phyloP scores from a whole-genome alignment of 352 stramenopile genomes.

The Nothophytophthora sp. region DNA sequence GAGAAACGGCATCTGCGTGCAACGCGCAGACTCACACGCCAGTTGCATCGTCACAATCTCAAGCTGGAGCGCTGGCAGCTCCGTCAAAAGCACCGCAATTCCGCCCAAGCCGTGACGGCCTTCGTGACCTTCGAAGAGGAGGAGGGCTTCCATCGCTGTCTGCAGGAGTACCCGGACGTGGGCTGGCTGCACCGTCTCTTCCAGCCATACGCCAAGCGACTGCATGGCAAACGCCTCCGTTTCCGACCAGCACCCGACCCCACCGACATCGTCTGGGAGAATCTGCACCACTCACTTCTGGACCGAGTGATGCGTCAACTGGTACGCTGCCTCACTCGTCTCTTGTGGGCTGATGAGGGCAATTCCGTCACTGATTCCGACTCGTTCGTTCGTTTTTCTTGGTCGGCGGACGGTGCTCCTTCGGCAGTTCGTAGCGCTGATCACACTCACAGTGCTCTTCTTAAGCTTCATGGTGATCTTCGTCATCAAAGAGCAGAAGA shows the following conservation, averaged over 20 bases:
- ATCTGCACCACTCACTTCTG: conserved; percentile 67
- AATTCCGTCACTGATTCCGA: conserved; percentile 2
- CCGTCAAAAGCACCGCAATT: conserved; percentile 33
- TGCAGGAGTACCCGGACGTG: conserved; percentile 76
- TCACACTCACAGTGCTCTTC: conserved; percentile 70
- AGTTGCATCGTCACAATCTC: conserved; percentile 44
- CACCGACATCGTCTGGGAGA: conserved; percentile 88
- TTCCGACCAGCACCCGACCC: conserved; percentile 74
- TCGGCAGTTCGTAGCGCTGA: conserved; percentile 55
- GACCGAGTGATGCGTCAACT: conserved; percentile 63
- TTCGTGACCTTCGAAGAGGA: conserved; percentile 89
- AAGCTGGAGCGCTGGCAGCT: conserved; percentile 48
- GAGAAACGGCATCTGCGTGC: conserved; percentile 46
- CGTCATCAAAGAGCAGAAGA: conserved; percentile 74
- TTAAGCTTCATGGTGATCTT: conserved; percentile 81
- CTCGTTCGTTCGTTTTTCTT: not conserved
- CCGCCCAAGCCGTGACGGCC: conserved; percentile 63
- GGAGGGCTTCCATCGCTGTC: conserved; percentile 74
- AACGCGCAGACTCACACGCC: conserved; percentile 42
- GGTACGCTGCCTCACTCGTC: conserved; percentile 25
- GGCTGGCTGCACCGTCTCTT: conserved; percentile 75
- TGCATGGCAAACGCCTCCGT: conserved; percentile 71
- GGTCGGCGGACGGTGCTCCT: no score
- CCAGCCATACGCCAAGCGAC: conserved; percentile 59
- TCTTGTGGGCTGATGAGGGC: not conserved